phyloP scores from a whole-genome alignment of 2,329 filamentous ascomycete species.

The Penicillium sp. region DNA sequence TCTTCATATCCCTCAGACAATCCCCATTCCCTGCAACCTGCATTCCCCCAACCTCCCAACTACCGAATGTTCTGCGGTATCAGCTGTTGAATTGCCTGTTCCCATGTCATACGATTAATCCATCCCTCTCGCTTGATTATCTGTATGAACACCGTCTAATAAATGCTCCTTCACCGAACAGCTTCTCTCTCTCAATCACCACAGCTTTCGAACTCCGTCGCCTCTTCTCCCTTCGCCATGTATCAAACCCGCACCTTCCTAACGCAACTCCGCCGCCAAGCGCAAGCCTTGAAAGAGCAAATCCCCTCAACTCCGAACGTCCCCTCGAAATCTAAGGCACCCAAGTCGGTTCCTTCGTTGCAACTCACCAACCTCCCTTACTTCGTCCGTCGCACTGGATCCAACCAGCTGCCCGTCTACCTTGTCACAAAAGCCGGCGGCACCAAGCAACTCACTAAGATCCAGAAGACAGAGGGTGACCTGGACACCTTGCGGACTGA shows the following conservation, averaged over 20 bases:
- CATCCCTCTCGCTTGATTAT: no score
- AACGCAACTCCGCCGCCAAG: slow-evolving; percentile 41
- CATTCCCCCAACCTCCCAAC: neutral
- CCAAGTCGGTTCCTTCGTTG: slow-evolving; percentile 20
- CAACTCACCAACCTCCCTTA: slow-evolving; percentile 62
- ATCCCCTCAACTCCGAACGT: slow-evolving; percentile 32
- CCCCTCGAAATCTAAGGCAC: slow-evolving; percentile 18
- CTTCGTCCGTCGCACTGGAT: slow-evolving; percentile 71
- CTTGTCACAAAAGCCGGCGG: slow-evolving; percentile 73
- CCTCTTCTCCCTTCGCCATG: slow-evolving; percentile 21
- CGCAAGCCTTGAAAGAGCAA: slow-evolving; percentile 38
- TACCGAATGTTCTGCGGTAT: neutral
- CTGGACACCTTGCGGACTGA: slow-evolving; percentile 65
- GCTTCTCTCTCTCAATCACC: slow-evolving; percentile 19
- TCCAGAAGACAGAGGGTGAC: slow-evolving; percentile 82
- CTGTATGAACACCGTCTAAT: no score
- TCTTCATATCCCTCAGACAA: no score
- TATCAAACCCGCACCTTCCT: slow-evolving; percentile 43
- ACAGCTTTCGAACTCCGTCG: slow-evolving; percentile 14
- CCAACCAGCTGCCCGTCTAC: slow-evolving; percentile 78
- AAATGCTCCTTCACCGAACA: no score
- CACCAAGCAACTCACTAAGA: slow-evolving; percentile 71
- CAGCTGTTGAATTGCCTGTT: no score
- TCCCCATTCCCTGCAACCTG: no score
- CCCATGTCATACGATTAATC: neutral